Evolutionary conservation across 805 yeast species (phyloP), one percentile per base, ranked within the genome.

Genomic region (Myxozyma neotropica): DNA sequence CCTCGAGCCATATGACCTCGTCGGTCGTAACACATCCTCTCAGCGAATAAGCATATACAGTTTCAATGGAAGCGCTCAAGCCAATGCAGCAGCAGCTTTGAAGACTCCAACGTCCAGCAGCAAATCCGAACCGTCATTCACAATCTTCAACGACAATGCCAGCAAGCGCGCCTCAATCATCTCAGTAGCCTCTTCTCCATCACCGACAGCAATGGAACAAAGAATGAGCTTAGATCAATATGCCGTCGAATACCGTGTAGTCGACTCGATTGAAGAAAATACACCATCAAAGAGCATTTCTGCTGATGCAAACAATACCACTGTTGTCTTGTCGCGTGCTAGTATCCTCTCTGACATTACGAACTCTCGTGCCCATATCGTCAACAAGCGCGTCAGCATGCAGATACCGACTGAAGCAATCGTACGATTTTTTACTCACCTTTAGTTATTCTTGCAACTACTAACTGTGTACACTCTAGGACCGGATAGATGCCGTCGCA

Each of bases 301-400:
- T n/a, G 17, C 29, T 15, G 43, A 48, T 23, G 13, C 33, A 4
- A 48, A 19, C 15, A 48, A 51, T 23, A 59, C 63, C 13, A 53
- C 55, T 15, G 49, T 59, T 6, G 56, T 59, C n/a, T 31, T 46
- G 33, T 59, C 64, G 27, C 57, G 58, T 4, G 6, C 57, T 2
- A 21, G 44, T 21, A 42, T 59, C 15, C 55, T 59, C 13, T 46
- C 55, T 15, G 64, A 59, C 24, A 47, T 59, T 39, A 52, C 64
- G 8, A 59, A 59, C 42, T 10, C 58, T 23, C 24, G 36, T 3
- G 38, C 60, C 3, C 24, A 42, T 17, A 24, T 59, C 24, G 55
- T 36, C 27, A 56, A 56, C 23, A 51, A 51, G 24, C 60, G 58
- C 3, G 35, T 59, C 33, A 55, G 57, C 21, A 26, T 59, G 49